Evolutionary conservation across 306 rosid species (phyloP).

Genomic region (Lupinus albus): DNA sequence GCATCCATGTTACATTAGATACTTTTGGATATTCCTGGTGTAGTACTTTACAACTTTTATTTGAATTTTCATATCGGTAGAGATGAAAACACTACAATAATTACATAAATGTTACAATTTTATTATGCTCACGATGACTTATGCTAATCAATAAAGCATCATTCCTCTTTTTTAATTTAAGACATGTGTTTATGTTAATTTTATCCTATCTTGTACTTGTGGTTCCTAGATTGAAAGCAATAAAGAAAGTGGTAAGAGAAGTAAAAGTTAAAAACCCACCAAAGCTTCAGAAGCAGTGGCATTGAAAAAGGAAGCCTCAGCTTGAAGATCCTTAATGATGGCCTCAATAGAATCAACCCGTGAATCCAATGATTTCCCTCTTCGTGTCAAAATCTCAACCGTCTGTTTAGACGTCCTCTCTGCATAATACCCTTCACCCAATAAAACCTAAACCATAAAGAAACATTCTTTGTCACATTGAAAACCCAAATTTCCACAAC

Average conservation of each 20-base stretch:
- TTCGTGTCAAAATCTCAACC: slow-evolving; percentile 72
- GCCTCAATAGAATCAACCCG: slow-evolving; percentile 71
- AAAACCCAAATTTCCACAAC: not conserved
- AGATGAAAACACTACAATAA: too few species aligned
- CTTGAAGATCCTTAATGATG: slow-evolving; percentile 61
- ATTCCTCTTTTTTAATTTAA: too few species aligned
- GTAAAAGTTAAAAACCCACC: slow-evolving; percentile 42
- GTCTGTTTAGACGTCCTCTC: slow-evolving; percentile 84
- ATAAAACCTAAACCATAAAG: slow-evolving; percentile 61
- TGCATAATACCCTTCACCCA: slow-evolving; percentile 87
- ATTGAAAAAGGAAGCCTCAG: slow-evolving; percentile 65
- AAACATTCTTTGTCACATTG: not conserved
- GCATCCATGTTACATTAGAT: too few species aligned
- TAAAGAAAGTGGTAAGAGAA: slow-evolving; percentile 8
- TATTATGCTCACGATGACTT: too few species aligned
- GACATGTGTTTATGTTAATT: too few species aligned
- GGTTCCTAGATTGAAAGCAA: slow-evolving; percentile 1
- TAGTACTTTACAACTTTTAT: too few species aligned
- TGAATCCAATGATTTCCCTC: slow-evolving; percentile 68
- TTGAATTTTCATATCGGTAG: too few species aligned
- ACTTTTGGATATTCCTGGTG: too few species aligned
- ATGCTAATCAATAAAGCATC: too few species aligned
- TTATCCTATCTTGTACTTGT: too few species aligned
- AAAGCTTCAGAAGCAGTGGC: slow-evolving; percentile 63
- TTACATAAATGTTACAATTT: too few species aligned